Base-by-base conservation (phyloP, 1,284 basidiomycete genomes). In the Rhodofomes roseus region DNA sequence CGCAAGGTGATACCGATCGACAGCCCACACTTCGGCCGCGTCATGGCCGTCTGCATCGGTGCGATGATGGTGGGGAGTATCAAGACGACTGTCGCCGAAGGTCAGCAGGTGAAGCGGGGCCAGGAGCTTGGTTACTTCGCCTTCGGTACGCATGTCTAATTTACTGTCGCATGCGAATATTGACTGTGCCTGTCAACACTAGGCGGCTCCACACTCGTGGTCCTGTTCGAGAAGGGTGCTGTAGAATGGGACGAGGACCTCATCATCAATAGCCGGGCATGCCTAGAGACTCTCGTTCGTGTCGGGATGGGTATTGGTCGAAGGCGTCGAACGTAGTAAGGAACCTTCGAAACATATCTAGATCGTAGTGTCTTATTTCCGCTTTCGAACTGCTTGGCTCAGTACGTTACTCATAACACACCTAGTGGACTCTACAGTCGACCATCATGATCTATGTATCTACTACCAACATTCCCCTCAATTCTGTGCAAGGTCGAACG, bases 1-100 rank as follows among this genome's bases (percentile, higher is more conserved):
- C 81, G 95, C 36, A 93, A 93, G 79, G 87, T 97, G 51, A 90
- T 96, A 1, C 90, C 92, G 0, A 95, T 96, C 56, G 87, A 96
- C 63, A 93, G 86, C 62, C 85, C 87, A 0, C 84, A 89, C 56
- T 96, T 96, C 70, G 95, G 95, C 1, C 82, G 87, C 0, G 92
- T 96, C 34, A 92, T 95, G 86, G 88, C 87, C 1, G 92, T 95
- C 8, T 96, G 92, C 70, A 80, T 96, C 7, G 93, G 93, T 16
- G 93, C 93, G 1, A 95, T 96, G 93, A 95, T 95, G 93, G 94
- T 96, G 2, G 93, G 94, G 8, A 92, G 85, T 59, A 97, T 96
- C 68, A 76, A 87, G 64, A 90, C 91, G 8, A 93, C 93, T 0
- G 90, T 95, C n/a, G 70, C 87, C 41, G 91, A 95, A 65, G 95